phyloP scores from a whole-genome alignment of 805 yeast genomes.

The Lipomyces yamadae region DNA sequence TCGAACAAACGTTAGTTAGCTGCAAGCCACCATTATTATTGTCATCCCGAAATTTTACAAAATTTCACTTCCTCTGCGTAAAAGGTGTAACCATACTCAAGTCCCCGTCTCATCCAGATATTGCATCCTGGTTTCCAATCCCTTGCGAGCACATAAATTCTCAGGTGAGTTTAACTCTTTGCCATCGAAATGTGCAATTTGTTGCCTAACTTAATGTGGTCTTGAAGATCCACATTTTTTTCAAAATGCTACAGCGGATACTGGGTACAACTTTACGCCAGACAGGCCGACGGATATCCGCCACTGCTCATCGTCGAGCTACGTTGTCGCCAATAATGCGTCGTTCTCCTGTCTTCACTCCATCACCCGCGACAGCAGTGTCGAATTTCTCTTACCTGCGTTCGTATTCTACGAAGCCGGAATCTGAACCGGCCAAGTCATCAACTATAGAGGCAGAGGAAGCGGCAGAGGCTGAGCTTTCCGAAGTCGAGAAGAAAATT shows the following conservation, averaged over 20 bases:
- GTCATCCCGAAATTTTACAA: neutral
- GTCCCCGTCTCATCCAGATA: too few relatives aligned
- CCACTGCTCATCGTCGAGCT: neutral
- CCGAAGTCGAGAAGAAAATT: conserved; percentile 33
- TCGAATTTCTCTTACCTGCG: neutral
- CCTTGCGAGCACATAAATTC: neutral
- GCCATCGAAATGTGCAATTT: neutral
- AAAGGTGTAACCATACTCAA: too few relatives aligned
- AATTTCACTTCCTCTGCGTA: neutral
- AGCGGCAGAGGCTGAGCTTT: conserved; percentile 34
- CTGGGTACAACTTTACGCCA: neutral
- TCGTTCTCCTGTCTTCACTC: neutral
- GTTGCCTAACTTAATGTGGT: neutral
- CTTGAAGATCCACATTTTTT: neutral
- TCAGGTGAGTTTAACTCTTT: neutral
- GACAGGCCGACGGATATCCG: conserved; percentile 3
- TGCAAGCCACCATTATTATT: neutral
- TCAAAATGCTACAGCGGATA: conserved; percentile 4
- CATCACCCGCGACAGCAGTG: neutral
- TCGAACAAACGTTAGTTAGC: neutral
- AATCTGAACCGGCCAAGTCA: neutral
- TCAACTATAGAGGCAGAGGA: conserved; percentile 37
- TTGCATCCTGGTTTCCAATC: neutral
- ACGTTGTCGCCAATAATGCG: neutral
- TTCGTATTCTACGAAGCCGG: conserved; percentile 3